Evolutionary conservation across 345 rosid species (phyloP).

Genomic region (Brassica nigra): DNA sequence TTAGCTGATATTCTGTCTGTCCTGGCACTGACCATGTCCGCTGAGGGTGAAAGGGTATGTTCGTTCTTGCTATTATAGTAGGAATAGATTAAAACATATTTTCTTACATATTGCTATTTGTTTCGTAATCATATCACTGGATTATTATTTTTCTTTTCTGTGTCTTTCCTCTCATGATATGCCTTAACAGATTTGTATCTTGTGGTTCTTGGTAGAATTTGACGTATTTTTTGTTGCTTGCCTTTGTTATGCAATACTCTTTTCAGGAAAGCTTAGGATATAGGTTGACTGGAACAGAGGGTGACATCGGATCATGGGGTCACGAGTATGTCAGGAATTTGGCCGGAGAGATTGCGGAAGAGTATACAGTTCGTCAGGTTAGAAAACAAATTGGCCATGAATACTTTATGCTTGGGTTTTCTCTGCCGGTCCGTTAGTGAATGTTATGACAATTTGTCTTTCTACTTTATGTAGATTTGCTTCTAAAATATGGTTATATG

Average conservation of each 20-base stretch:
- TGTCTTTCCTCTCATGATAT: not conserved
- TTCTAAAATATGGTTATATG: conserved; percentile 14
- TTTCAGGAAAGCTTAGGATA: conserved; percentile 83
- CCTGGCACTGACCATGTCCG: conserved; percentile 95
- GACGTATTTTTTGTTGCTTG: not conserved
- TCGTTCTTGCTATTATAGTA: conserved; percentile 10
- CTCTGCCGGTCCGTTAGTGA: conserved; percentile 12
- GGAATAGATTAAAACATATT: not conserved
- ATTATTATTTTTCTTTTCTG: conserved; percentile 12
- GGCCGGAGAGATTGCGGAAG: conserved; percentile 86
- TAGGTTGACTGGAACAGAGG: conserved; percentile 81
- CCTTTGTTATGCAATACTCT: conserved; percentile 7
- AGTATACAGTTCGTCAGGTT: conserved; percentile 81
- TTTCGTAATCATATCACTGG: not conserved
- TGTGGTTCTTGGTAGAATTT: conserved; percentile 11
- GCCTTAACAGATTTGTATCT: not conserved
- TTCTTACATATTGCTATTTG: not conserved
- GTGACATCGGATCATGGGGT: conserved; percentile 96
- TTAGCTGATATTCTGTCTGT: conserved; percentile 92
- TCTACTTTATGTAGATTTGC: not conserved
- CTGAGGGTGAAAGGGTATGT: conserved; percentile 89
- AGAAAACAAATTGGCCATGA: conserved; percentile 22
- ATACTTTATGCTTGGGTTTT: conserved; percentile 5
- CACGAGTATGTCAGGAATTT: conserved; percentile 95
- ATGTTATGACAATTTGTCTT: conserved; percentile 2